Evolutionary conservation across 495 filamentous ascomycete genomes (phyloP), one percentile per base, ranked within the genome.

Genomic region (Trichoderma erinaceum): DNA sequence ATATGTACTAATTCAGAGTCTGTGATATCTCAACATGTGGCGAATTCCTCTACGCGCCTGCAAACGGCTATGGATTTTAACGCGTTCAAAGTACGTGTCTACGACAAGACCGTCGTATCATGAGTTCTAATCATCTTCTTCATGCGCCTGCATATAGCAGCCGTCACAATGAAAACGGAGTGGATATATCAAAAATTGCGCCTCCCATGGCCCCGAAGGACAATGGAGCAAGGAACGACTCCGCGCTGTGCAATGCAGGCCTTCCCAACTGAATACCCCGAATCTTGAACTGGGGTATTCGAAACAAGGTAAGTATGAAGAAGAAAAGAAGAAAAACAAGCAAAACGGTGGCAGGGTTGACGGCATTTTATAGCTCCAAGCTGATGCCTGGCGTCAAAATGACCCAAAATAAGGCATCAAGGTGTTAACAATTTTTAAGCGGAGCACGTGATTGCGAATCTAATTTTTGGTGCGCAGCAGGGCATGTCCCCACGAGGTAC

Each of bases 241-340:
- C 86, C 87, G 80, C 86, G 86, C 70, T 88, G 87, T 89, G 87
- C 85, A 88, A 89, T 89, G 87, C 83, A 89, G 86, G 85, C 65
- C 65, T 46, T 50, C 65, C 65, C 16, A 18, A 50, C 65, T 66
- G 41, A 44, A 44, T 66, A 44, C 41, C 41, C 41, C 65, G 27
- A 50, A 44, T 66, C 65, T 66, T 66, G 65, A 66, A 18, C 65
- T 66, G 65, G 41, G 41, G 41, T 46, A 66, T 44, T 46, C 41
- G 65, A 32, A 66, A 66, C 41, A 66, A 66, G 65, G 65, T 66
- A 66, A 66, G 65, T 66, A 66, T 66, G 65, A 65, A 65, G 63
- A 65, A 65, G 63, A 65, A 44, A 65, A 65, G 63, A 41, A 65
- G 41, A 44, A 65, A 65, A 65, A 41, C 35, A 41, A 65, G 63